These are phyloP conservation scores for Cynara cardunculus DNA, from an alignment of 129 eudicot genomes.

Conservation along the genomic window DNA sequence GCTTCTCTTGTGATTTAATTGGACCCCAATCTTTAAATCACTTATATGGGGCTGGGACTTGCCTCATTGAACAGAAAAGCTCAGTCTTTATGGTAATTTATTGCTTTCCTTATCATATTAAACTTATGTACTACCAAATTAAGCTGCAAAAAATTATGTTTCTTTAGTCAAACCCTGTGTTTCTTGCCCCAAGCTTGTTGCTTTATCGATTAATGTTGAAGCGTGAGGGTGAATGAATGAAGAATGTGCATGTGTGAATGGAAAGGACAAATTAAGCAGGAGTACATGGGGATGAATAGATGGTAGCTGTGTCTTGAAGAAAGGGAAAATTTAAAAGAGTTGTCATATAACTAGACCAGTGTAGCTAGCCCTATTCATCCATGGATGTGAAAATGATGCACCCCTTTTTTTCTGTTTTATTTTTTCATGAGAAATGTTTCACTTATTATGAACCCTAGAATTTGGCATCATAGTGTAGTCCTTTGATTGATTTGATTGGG, in stretches of 20 bases:
- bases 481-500: constrained; percentile 38
- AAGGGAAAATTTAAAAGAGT: constrained; percentile 13
- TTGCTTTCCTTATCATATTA: neutral
- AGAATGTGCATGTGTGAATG: constrained; percentile 18
- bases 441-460: constrained; percentile 29
- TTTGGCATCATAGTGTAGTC: constrained; percentile 31
- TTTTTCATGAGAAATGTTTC: neutral
- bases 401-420: neutral
- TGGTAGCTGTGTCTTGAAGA: constrained; percentile 19
- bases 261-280: constrained; percentile 1
- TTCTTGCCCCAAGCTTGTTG: constrained; percentile 1
- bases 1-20: neutral
- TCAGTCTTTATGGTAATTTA: neutral
- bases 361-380: constrained; percentile 10
- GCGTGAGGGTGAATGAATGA: neutral
- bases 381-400: constrained; percentile 38
- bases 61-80: neutral
- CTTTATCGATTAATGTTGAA: neutral
- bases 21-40: constrained; percentile 2
- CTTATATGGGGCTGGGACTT: neutral
- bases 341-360: constrained; percentile 27
- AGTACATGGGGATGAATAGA: constrained; percentile 4
- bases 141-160: neutral
- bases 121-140: neutral
- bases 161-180: constrained; percentile 1